Conservation (phyloP, 2,329 filamentous ascomycete species). For the Pseudocercospora musae region DNA sequence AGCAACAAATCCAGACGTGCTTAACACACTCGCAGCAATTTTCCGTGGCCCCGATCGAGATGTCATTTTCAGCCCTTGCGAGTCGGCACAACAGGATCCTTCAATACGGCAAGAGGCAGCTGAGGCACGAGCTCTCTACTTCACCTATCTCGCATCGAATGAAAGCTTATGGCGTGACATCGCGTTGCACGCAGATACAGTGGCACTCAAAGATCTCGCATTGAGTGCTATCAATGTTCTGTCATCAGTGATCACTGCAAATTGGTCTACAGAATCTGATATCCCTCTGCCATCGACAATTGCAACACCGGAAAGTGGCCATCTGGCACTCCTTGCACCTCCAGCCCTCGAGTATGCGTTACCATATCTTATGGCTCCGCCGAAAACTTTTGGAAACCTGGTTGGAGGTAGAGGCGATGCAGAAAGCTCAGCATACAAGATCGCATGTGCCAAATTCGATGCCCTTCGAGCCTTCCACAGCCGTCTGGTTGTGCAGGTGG, state of each 20-base stretch:
- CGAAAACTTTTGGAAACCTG: conserved; percentile 56
- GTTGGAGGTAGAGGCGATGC: conserved; percentile 56
- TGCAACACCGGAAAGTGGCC: conserved; percentile 40
- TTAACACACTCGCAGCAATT: conserved; percentile 54
- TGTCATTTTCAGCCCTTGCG: conserved; percentile 28
- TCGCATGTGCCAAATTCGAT: conserved; percentile 58
- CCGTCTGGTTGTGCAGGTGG: conserved; percentile 40
- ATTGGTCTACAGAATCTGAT: conserved; percentile 44
- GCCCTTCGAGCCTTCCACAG: conserved; percentile 50
- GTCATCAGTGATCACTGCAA: conserved; percentile 51
- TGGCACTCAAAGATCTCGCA: conserved; percentile 57
- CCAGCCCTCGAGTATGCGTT: conserved; percentile 50
- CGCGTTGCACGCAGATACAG: conserved; percentile 52
- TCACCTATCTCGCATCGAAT: conserved; percentile 51
- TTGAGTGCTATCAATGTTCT: conserved; percentile 54
- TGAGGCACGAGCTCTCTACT: conserved; percentile 55
- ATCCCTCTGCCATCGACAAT: conserved; percentile 40
- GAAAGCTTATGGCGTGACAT: conserved; percentile 53
- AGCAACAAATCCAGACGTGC: conserved; percentile 51
- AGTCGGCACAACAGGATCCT: conserved; percentile 19
- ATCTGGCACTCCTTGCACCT: conserved; percentile 52
- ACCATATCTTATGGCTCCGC: conserved; percentile 56
- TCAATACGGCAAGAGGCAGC: conserved; percentile 47
- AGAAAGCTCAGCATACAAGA: conserved; percentile 56
- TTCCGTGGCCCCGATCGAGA: conserved; percentile 52